Conservation (phyloP, 306 rosid species). For the Potentilla sterilis region DNA sequence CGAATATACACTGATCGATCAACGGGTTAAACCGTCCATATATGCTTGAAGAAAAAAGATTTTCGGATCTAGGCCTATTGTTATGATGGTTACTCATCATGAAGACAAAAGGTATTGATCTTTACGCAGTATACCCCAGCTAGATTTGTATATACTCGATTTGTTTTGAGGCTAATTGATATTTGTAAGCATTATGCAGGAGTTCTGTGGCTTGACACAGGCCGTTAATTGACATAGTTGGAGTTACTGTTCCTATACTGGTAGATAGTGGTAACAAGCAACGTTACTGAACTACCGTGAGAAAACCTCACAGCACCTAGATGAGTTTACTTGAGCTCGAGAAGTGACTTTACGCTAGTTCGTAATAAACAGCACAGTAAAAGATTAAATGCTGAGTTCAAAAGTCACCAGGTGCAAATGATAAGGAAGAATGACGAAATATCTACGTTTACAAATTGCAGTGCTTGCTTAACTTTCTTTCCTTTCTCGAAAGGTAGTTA, state of each 20-base stretch:
- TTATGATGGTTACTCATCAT: constrained; percentile 6
- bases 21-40: background rate
- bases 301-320: background rate
- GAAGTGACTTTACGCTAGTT: background rate
- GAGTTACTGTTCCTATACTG: background rate
- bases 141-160: background rate
- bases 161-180: background rate
- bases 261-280: background rate
- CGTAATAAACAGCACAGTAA: background rate
- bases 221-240: background rate
- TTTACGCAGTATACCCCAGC: background rate
- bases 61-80: background rate
- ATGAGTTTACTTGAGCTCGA: background rate
- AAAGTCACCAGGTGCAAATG: background rate
- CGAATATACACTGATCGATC: background rate
- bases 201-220: background rate
- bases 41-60: background rate
- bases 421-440: background rate
- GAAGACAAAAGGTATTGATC: background rate
- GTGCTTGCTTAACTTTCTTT: background rate
- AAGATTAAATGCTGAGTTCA: background rate
- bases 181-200: background rate
- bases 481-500: background rate
- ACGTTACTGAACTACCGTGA: background rate
- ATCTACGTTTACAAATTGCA: background rate